phyloP scores from a whole-genome alignment of 441 rosid genomes.

The Eutrema salsugineum region DNA sequence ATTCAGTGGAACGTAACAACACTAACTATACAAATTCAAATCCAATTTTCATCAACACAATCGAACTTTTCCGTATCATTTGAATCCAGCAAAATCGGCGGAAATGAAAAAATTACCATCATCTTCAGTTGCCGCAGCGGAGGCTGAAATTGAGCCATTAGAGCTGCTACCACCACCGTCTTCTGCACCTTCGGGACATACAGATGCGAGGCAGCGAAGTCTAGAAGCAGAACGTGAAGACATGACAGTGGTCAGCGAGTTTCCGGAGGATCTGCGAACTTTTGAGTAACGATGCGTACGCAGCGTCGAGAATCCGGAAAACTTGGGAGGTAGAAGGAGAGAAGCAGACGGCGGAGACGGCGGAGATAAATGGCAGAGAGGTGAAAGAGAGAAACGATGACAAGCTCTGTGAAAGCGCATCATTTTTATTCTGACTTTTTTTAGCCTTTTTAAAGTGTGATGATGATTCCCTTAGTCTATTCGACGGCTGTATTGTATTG shows the following conservation, averaged over 20 bases:
- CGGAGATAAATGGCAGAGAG: conserved; percentile 31
- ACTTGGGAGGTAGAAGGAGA: conserved; percentile 19
- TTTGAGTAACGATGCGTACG: conserved; percentile 22
- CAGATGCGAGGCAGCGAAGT: conserved; percentile 43
- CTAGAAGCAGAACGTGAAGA: conserved; percentile 36
- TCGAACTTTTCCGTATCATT: not conserved
- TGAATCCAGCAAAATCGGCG: not conserved
- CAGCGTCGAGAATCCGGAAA: conserved; percentile 26
- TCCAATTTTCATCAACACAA: not conserved
- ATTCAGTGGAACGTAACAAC: not conserved
- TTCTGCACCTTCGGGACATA: conserved; percentile 37
- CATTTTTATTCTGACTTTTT: conserved; percentile 17
- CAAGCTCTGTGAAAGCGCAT: conserved; percentile 48
- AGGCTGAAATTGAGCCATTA: conserved; percentile 31
- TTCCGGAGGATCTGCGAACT: conserved; percentile 35
- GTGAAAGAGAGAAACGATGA: conserved; percentile 41
- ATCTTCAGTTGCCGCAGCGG: conserved; percentile 42
- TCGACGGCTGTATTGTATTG: conserved; percentile 2
- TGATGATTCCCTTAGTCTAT: conserved; percentile 13
- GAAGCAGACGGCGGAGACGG: conserved; percentile 21
- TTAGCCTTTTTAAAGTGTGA: not conserved
- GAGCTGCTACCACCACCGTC: conserved; percentile 39
- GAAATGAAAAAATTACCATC: conserved; percentile 41
- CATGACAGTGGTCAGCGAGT: conserved; percentile 37
- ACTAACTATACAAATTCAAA: not conserved